phyloP scores from a whole-genome alignment of 768 basidiomycete species.

The Nidularia sp. region DNA sequence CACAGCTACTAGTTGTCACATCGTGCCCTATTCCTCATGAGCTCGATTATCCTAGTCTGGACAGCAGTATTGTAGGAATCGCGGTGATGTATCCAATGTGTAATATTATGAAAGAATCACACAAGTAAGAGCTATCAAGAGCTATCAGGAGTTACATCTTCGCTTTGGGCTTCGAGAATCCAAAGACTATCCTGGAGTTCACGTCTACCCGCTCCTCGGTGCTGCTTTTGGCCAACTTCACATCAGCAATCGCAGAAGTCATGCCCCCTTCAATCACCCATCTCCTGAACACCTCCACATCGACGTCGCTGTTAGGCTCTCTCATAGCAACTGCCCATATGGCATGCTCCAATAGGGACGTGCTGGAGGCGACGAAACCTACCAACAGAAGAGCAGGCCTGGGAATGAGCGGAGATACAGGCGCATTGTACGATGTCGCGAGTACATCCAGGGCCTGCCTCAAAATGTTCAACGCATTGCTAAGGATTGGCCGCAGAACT shows the following conservation, averaged over 20 bases:
- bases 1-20: too few relatives aligned
- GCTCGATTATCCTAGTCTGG: constrained; percentile 14
- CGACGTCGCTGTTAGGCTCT: constrained; percentile 28
- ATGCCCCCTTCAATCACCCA: constrained; percentile 45
- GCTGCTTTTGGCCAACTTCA: constrained; percentile 21
- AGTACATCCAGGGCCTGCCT: constrained; percentile 35
- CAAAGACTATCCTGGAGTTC: constrained; percentile 32
- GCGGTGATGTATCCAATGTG: too few relatives aligned
- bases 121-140: too few relatives aligned
- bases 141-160: background rate
- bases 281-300: constrained; percentile 48
- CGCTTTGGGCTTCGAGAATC: constrained; percentile 2
- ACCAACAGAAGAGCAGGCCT: constrained; percentile 58
- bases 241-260: constrained; percentile 31
- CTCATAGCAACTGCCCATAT: constrained; percentile 44
- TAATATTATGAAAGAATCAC: too few relatives aligned
- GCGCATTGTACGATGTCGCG: constrained; percentile 30
- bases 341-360: constrained; percentile 67
- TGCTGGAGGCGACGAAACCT: constrained; percentile 47
- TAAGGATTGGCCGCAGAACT: constrained; percentile 20
- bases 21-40: background rate
- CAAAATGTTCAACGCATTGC: constrained; percentile 25
- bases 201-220: constrained; percentile 14
- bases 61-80: background rate
- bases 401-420: constrained; percentile 43